A percentile compares a stretch with the other conserved stretches of the same genome.
Evolutionary conservation across 2,329 filamentous ascomycete genomes (phyloP).

Genomic region (Aschersonia sp.): DNA sequence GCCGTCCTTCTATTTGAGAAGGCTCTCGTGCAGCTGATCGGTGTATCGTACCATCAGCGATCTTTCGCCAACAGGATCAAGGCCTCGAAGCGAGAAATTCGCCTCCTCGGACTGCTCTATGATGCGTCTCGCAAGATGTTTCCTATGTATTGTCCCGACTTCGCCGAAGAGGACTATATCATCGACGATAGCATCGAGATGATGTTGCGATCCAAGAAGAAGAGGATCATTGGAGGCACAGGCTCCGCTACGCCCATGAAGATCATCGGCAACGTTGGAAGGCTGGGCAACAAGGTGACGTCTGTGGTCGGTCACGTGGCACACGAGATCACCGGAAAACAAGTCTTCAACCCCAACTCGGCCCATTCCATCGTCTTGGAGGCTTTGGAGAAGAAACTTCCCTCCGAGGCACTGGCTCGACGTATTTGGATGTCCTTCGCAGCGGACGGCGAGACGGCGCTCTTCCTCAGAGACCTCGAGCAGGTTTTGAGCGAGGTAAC

Average conservation of each 20-base stretch:
- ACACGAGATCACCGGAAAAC: slow-evolving; percentile 86
- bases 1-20: slow-evolving; percentile 65
- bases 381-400: slow-evolving; percentile 70
- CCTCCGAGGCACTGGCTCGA: slow-evolving; percentile 83
- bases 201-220: slow-evolving; percentile 42
- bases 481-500: slow-evolving; percentile 67
- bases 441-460: slow-evolving; percentile 68
- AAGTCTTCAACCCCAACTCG: slow-evolving; percentile 86
- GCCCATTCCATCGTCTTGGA: slow-evolving; percentile 82
- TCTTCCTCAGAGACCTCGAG: slow-evolving; percentile 67
- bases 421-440: slow-evolving; percentile 98
- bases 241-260: slow-evolving; percentile 65
- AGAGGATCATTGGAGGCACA: slow-evolving; percentile 21
- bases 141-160: slow-evolving; percentile 83
- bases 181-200: slow-evolving; percentile 77
- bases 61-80: slow-evolving; percentile 76
- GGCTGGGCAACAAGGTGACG: slow-evolving; percentile 85
- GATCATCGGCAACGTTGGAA: slow-evolving; percentile 62
- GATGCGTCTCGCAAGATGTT: slow-evolving; percentile 82
- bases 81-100: slow-evolving; percentile 76
- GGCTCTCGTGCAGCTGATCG: slow-evolving; percentile 67
- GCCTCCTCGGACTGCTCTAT: slow-evolving; percentile 71
- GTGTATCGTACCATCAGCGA: slow-evolving; percentile 72
- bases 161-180: slow-evolving; percentile 78
- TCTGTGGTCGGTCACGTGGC: slow-evolving; percentile 88